Percentiles rank a stretch among this genome's conserved stretches.
Conservation (phyloP, 2,329 filamentous ascomycete species). For the Didymella arachidicola region DNA sequence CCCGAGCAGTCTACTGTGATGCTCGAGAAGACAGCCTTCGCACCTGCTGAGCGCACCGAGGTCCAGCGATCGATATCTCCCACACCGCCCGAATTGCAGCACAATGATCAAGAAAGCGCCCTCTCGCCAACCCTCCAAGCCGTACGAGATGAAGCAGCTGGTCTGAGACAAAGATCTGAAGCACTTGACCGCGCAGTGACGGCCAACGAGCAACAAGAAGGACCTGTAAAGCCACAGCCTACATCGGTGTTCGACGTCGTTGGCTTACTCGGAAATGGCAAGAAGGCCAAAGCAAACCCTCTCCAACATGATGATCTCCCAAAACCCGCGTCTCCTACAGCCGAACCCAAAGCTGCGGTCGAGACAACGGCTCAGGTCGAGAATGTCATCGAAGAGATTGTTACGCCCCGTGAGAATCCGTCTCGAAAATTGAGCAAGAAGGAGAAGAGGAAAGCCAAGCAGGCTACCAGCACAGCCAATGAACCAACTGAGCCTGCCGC, state of each 20-base stretch:
- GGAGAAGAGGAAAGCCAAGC: slow-evolving; percentile 34
- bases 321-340: slow-evolving; percentile 36
- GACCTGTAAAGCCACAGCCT: slow-evolving; percentile 23
- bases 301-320: slow-evolving; percentile 25
- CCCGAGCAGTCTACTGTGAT: slow-evolving; percentile 7
- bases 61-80: slow-evolving; percentile 11
- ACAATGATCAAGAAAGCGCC: not conserved
- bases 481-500: slow-evolving; percentile 9
- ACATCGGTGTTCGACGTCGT: slow-evolving; percentile 41
- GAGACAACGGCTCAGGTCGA: slow-evolving; percentile 34
- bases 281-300: slow-evolving; percentile 41
- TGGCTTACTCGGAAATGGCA: slow-evolving; percentile 38
- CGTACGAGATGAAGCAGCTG: slow-evolving; percentile 36
- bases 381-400: slow-evolving; percentile 6
- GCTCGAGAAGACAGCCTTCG: not conserved
- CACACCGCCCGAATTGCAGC: not conserved
- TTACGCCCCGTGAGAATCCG: slow-evolving; percentile 1
- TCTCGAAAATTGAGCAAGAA: slow-evolving; percentile 33
- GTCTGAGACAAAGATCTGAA: slow-evolving; percentile 41
- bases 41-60: slow-evolving; percentile 5
- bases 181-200: slow-evolving; percentile 34
- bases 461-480: slow-evolving; percentile 11
- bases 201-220: slow-evolving; percentile 18
- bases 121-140: slow-evolving; percentile 38
- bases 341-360: slow-evolving; percentile 24